These are phyloP conservation scores for Osmanthus fragrans DNA, from an alignment of 257 asterid genomes.

Conservation along the genomic window DNA sequence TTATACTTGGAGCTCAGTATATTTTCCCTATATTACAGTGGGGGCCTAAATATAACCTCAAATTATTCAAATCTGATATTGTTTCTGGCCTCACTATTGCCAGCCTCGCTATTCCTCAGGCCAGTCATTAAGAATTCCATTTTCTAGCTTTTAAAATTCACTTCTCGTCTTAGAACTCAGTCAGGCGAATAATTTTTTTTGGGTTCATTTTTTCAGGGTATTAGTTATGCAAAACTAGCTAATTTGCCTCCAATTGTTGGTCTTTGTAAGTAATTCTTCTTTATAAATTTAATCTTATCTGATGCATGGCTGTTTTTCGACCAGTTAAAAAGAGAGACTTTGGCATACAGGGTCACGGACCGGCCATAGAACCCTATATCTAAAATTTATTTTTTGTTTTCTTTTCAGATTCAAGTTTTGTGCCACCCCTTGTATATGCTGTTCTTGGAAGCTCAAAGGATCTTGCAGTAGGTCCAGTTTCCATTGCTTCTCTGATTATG, in stretches of 20 bases:
- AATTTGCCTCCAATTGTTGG: conserved; percentile 90
- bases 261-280: conserved; percentile 56
- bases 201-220: conserved; percentile 47
- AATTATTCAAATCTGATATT: conserved; percentile 69
- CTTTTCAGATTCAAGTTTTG: conserved; percentile 80
- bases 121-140: background rate
- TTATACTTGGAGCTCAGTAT: conserved; percentile 61
- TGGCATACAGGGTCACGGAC: too few relatives aligned
- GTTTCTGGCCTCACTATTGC: conserved; percentile 95
- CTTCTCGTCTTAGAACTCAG: background rate
- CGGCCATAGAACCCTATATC: background rate
- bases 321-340: too few relatives aligned
- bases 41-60: conserved; percentile 66
- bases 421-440: conserved; percentile 80
- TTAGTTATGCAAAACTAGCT: conserved; percentile 90
- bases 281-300: background rate
- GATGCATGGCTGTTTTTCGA: background rate
- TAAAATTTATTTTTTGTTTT: background rate
- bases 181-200: background rate
- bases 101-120: conserved; percentile 93
- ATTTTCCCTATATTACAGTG: conserved; percentile 71
- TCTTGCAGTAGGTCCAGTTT: conserved; percentile 89
- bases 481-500: conserved; percentile 74
- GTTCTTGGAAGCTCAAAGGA: conserved; percentile 91
- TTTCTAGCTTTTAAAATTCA: background rate